Evolutionary conservation across 1,284 basidiomycete species (phyloP), one percentile per base, ranked within the genome.

Genomic region (Ustilago shanxiensis): DNA sequence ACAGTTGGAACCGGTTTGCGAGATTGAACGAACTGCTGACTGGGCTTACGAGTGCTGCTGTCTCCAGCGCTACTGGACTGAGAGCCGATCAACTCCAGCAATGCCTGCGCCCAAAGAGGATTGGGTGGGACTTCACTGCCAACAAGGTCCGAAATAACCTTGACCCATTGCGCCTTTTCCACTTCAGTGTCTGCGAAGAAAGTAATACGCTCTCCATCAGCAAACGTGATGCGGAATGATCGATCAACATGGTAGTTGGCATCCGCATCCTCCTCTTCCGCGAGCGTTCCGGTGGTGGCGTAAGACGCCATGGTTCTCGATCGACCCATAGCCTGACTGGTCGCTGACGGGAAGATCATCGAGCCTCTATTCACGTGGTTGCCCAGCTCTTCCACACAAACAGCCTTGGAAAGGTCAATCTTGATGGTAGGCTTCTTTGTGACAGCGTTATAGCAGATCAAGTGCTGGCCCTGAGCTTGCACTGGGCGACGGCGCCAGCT

Each of bases 171-270:
- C 16, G 88, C 87, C 87, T 97, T 98, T 84, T 95, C 93, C 71
- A 92, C 91, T 76, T 95, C 93, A 13, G 91, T 92, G 86, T 98
- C 95, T 33, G 95, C 94, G 81, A 93, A 95, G 88, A 98, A 98
- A 6, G 90, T 87, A 75, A 98, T 97, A 63, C 92, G 90, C 81
- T 95, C 91, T 44, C 91, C 90, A 57, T 91, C 89, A 5, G 90
- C 90, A 87, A 99, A 98, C 9, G 92, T 87, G 54, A 99, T 87
- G 57, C 92, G 89, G 90, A 98, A 98, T 2, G 93, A 94, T 52
- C 93, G 90, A 76, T 94, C 92, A 20, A 94, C 85, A 13, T 85
- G 70, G 78, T 90, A 92, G 58, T 69, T 87, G 50, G 90, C 91
- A 78, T 94, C 93, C 52, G 90, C 91, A 67, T 92, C 91, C 56